These are phyloP conservation scores for Alnus glutinosa DNA, from an alignment of 306 rosid species.

Conservation along the genomic window DNA sequence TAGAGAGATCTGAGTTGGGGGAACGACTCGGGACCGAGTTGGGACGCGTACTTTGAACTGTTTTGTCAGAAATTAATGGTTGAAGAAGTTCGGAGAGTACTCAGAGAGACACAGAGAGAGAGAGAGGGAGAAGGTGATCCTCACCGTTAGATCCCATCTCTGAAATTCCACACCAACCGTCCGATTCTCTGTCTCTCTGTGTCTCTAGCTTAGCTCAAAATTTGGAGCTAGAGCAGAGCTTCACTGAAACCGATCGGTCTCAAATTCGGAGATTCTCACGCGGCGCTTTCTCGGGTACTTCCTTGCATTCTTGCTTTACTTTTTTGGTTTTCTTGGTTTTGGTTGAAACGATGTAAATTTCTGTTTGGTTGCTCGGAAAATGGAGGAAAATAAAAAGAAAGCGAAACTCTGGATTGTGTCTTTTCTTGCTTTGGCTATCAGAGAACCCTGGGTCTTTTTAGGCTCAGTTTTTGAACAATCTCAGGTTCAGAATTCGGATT, in stretches of 20 bases:
- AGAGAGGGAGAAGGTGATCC: slow-evolving; percentile 35
- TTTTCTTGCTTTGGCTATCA: slow-evolving; percentile 14
- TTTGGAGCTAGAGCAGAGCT: slow-evolving; percentile 36
- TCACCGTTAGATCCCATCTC: slow-evolving; percentile 62
- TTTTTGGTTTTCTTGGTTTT: neutral
- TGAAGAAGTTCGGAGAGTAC: slow-evolving; percentile 5
- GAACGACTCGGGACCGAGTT: slow-evolving; percentile 34
- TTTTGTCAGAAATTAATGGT: slow-evolving; percentile 49
- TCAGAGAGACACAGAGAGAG: neutral
- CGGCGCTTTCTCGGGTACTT: slow-evolving; percentile 34
- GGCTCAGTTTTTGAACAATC: neutral
- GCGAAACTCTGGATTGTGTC: slow-evolving; percentile 14
- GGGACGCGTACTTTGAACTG: slow-evolving; percentile 32
- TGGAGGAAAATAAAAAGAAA: slow-evolving; percentile 4
- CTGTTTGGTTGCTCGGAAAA: slow-evolving; percentile 18
- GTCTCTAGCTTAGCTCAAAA: slow-evolving; percentile 19
- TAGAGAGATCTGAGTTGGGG: slow-evolving; percentile 36
- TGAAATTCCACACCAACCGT: slow-evolving; percentile 41
- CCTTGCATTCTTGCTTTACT: slow-evolving; percentile 36
- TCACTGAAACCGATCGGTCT: slow-evolving; percentile 18
- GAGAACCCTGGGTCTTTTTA: neutral
- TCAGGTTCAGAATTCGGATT: neutral
- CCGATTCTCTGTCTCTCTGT: slow-evolving; percentile 35
- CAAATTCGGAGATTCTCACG: neutral
- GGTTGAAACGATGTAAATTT: neutral